phyloP scores from a whole-genome alignment of 2,329 filamentous ascomycete genomes.

The Fusarium lyarnte region DNA sequence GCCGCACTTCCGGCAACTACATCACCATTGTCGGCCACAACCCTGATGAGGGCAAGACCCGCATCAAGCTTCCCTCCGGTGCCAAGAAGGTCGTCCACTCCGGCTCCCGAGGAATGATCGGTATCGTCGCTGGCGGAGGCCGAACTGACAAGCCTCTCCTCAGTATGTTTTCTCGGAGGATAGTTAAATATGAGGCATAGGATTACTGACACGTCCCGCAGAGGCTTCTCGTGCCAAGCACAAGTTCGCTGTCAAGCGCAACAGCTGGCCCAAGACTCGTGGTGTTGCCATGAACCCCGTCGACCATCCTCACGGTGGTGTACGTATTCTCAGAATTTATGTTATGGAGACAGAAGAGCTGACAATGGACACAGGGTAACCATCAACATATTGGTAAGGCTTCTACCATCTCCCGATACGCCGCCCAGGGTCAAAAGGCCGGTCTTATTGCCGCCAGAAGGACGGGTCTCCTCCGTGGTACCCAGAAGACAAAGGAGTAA shows the following conservation, averaged over 20 bases:
- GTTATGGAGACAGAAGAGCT: constrained; percentile 50
- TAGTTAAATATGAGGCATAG: background rate
- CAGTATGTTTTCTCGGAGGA: constrained; percentile 68
- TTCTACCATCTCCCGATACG: constrained; percentile 98
- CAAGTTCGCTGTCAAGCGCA: constrained; percentile 99
- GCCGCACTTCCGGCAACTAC: constrained; percentile 99
- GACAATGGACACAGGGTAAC: constrained; percentile 77
- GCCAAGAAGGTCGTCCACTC: constrained; percentile 99
- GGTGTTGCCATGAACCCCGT: constrained; percentile 99
- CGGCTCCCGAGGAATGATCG: constrained; percentile 95
- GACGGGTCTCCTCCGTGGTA: constrained; percentile 99
- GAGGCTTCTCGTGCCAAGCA: constrained; percentile 99
- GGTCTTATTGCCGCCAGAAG: constrained; percentile 99
- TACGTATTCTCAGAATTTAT: constrained; percentile 53
- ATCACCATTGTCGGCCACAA: constrained; percentile 98
- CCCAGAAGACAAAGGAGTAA: constrained; percentile 99
- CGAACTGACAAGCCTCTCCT: constrained; percentile 99
- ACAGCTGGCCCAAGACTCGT: constrained; percentile 99
- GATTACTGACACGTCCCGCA: constrained; percentile 60
- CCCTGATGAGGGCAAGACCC: constrained; percentile 98
- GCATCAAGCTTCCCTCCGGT: constrained; percentile 98
- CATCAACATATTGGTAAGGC: constrained; percentile 99
- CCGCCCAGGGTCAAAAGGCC: constrained; percentile 98
- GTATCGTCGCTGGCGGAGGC: constrained; percentile 98
- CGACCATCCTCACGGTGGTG: constrained; percentile 97